phyloP scores from a whole-genome alignment of 2,329 filamentous ascomycete species.

The Simplicillium aogashimaense region DNA sequence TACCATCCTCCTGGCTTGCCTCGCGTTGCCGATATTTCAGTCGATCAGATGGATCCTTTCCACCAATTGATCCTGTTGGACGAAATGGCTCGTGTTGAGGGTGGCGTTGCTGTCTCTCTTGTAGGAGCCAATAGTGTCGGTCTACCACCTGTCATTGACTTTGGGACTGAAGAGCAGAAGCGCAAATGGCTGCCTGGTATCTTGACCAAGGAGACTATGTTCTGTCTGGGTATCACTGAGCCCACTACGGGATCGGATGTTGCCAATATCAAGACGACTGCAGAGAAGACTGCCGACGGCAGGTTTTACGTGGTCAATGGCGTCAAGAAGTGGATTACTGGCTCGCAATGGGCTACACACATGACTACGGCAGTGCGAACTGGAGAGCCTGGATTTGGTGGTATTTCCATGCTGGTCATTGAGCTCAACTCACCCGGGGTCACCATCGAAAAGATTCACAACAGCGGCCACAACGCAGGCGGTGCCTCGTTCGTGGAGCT shows the following conservation, averaged over 20 bases:
- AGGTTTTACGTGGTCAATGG: conserved; percentile 51
- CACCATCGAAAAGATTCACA: conserved; percentile 40
- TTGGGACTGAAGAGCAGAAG: conserved; percentile 46
- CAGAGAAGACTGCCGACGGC: conserved; percentile 30
- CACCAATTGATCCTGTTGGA: conserved; percentile 46
- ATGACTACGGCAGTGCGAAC: conserved; percentile 53
- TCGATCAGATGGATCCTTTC: conserved; percentile 43
- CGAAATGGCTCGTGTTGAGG: conserved; percentile 42
- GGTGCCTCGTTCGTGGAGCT: conserved; percentile 47
- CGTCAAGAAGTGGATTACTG: conserved; percentile 60
- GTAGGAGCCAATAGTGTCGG: conserved; percentile 52
- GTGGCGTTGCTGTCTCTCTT: conserved; percentile 46
- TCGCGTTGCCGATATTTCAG: conserved; percentile 18
- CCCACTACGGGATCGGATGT: conserved; percentile 54
- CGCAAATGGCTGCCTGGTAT: conserved; percentile 46
- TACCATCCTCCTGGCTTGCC: conserved; percentile 31
- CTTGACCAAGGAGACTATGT: conserved; percentile 46
- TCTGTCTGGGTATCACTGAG: conserved; percentile 57
- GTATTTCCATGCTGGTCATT: conserved; percentile 49
- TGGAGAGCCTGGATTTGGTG: conserved; percentile 38
- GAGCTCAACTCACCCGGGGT: conserved; percentile 38
- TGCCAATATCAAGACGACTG: conserved; percentile 51
- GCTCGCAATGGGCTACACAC: conserved; percentile 48
- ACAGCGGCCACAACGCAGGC: conserved; percentile 57
- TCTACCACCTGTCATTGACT: conserved; percentile 49